Conservation (phyloP, 805 yeast species). For the Barnettozyma sucrosica region DNA sequence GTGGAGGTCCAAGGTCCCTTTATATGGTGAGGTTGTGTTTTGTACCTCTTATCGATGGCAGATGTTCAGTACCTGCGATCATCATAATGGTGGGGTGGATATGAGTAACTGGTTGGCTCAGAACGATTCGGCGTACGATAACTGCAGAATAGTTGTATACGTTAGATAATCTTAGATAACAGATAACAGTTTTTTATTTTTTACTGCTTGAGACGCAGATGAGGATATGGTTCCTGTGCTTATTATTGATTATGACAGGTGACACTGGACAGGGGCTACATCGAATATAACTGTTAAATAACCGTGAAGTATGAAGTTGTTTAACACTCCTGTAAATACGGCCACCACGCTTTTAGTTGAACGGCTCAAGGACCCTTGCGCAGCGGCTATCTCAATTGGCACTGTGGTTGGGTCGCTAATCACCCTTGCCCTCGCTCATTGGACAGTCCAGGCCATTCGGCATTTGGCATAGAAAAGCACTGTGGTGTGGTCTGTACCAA, state of each 20-base stretch:
- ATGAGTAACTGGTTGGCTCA: background rate
- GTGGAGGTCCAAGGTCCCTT: background rate
- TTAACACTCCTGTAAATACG: background rate
- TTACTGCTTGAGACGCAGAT: background rate
- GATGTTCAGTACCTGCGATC: background rate
- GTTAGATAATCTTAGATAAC: background rate
- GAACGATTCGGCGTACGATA: background rate
- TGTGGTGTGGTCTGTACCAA: background rate
- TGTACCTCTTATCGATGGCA: background rate
- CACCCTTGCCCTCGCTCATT: too few species aligned
- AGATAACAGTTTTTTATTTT: background rate
- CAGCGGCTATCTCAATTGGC: too few species aligned
- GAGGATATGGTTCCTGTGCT: background rate
- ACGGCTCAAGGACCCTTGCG: background rate
- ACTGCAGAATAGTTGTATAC: background rate
- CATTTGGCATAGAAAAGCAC: background rate
- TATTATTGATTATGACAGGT: background rate
- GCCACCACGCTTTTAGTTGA: background rate
- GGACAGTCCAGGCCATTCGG: background rate
- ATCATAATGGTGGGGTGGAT: background rate
- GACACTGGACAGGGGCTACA: background rate
- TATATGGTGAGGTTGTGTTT: too few species aligned
- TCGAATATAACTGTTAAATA: too few species aligned
- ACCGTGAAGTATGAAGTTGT: too few species aligned
- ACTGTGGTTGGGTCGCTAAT: background rate